Evolutionary conservation across 495 filamentous ascomycete genomes (phyloP), one percentile per base, ranked within the genome.

Genomic region (Hypoxylon subgilvum): DNA sequence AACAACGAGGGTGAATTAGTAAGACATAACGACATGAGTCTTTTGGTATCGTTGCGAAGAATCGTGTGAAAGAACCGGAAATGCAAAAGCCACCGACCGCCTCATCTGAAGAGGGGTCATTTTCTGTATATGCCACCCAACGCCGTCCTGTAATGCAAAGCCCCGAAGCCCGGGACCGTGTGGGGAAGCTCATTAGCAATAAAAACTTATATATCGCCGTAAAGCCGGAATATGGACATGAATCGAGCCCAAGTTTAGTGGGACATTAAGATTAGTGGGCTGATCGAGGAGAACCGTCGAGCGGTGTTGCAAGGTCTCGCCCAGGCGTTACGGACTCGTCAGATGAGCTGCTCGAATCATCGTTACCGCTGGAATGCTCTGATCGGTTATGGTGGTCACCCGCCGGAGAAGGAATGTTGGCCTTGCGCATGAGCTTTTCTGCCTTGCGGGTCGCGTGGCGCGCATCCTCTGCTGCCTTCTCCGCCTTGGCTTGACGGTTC

Each of bases 401-500:
- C 13, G 61, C 52, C 16, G 67, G 13, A 10, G 64, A 59, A 28
- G 67, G 40, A 16, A 78, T 68, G 39, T 79, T 76, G 4, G 76
- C 76, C 45, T 73, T 72, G 43, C 75, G 69, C 50, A 83, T 52
- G 6, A 85, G 73, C 69, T 79, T 74, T 54, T 83, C 77, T 8
- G 82, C 83, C 46, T 79, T 72, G 79, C 82, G 69, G 81, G 78
- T 74, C 52, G 78, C 69, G 68, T 76, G 62, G 68, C 78, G 78
- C 39, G 85, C 91, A 69, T 92, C 84, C 53, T 88, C 87, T 1
- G 87, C 86, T 1, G 91, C 93, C 52, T 83, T 82, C 72, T 96
- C 91, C 8, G 92, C 94, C 8, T 87, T 84, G 58, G 93, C 91
- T 68, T 98, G 94, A 72, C 96, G 96, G 67, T 85, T 84, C 94